Conservation (phyloP, 202 grass and related monocot species). For the Panicum hallii region DNA sequence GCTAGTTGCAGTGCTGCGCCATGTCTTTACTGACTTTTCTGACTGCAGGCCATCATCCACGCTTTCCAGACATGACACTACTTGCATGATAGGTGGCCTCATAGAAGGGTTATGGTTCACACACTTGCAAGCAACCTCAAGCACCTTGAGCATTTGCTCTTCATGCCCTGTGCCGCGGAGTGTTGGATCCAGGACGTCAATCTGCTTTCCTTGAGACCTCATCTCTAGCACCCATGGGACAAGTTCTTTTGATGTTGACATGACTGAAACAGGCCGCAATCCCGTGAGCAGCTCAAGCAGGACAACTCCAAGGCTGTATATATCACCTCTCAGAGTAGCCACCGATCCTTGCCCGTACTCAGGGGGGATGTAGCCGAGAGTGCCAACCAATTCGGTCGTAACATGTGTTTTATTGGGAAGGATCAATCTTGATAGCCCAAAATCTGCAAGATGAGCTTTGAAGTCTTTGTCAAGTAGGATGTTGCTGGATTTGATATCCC, state of each 20-base stretch:
- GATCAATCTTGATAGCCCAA: constrained; percentile 74
- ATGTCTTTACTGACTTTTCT: constrained; percentile 25
- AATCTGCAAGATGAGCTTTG: constrained; percentile 75
- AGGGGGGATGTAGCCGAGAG: constrained; percentile 78
- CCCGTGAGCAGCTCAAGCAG: constrained; percentile 75
- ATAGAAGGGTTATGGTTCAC: constrained; percentile 46
- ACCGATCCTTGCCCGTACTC: constrained; percentile 67
- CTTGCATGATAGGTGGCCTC: constrained; percentile 59
- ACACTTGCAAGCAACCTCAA: constrained; percentile 73
- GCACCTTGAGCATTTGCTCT: constrained; percentile 66
- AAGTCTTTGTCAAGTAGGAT: constrained; percentile 77
- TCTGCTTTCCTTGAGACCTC: constrained; percentile 48
- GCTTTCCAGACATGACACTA: constrained; percentile 52
- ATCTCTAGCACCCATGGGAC: constrained; percentile 65
- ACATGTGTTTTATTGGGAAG: constrained; percentile 71
- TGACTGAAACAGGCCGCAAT: constrained; percentile 52
- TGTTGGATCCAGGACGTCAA: constrained; percentile 61
- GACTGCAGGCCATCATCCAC: background rate
- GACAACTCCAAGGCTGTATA: constrained; percentile 82
- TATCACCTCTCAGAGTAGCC: constrained; percentile 70
- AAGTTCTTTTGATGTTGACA: constrained; percentile 64
- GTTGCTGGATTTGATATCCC: constrained; percentile 92
- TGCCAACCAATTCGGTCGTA: constrained; percentile 76
- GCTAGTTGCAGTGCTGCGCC: background rate
- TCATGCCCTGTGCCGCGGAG: constrained; percentile 48